Evolutionary conservation across 306 rosid species (phyloP).

Genomic region (Medicago ruthenica): DNA sequence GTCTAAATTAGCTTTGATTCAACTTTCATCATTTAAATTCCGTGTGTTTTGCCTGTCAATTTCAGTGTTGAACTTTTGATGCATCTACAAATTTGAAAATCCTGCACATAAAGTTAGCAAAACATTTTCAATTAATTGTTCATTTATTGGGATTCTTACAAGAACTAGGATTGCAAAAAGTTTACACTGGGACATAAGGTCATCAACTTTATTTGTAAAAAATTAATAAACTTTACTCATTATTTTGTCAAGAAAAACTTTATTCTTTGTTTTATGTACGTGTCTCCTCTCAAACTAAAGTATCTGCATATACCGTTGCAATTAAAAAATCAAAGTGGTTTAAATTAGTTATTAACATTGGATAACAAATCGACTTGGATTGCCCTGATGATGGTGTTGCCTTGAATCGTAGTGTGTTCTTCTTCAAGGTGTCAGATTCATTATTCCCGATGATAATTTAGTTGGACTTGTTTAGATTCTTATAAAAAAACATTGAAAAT

Average conservation of each 20-base stretch:
- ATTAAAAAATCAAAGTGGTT: background rate
- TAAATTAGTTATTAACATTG: no score
- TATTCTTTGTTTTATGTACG: background rate
- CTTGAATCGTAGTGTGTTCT: no score
- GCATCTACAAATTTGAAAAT: conserved; percentile 22
- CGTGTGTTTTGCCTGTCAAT: conserved; percentile 6
- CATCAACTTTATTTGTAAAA: no score
- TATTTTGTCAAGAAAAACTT: no score
- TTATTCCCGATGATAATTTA: no score
- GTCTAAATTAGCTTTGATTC: conserved; percentile 32
- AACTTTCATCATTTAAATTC: conserved; percentile 43
- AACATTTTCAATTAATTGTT: conserved; percentile 7
- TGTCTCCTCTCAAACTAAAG: background rate
- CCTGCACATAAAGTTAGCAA: background rate
- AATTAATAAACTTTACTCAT: no score
- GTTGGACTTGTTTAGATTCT: no score
- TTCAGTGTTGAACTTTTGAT: conserved; percentile 17
- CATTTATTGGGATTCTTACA: conserved; percentile 38
- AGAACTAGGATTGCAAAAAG: background rate
- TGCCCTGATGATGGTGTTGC: no score
- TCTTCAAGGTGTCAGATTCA: no score
- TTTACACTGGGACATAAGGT: background rate
- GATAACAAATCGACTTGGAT: no score
- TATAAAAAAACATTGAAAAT: no score
- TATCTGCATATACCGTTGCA: background rate